Evolutionary conservation across 2,329 filamentous ascomycete genomes (phyloP).

Genomic region (Xylaria polymorpha): DNA sequence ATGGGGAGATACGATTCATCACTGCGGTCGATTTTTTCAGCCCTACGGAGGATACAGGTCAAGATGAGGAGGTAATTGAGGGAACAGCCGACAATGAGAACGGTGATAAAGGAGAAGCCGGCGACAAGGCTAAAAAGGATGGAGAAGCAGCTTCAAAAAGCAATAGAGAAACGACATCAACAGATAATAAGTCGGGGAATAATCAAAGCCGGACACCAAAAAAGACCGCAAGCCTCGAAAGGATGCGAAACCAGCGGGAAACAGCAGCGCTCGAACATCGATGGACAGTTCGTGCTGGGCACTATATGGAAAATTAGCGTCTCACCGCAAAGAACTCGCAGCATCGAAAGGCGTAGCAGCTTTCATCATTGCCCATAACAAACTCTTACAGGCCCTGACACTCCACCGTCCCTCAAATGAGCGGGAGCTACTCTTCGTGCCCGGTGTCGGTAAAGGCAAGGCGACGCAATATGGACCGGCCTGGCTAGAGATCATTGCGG

Average conservation of each 20-base stretch:
- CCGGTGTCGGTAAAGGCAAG: slow-evolving; percentile 26
- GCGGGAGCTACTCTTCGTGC: slow-evolving; percentile 23
- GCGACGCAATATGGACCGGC: slow-evolving; percentile 19
- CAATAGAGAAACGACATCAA: background rate
- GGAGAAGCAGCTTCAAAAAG: background rate
- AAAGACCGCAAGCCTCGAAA: background rate
- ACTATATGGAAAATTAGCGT: slow-evolving; percentile 12
- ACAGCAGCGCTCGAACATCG: background rate
- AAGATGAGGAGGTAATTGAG: background rate
- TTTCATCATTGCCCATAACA: slow-evolving; percentile 28
- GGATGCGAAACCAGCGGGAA: background rate
- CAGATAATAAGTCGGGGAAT: background rate
- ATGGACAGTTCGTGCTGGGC: slow-evolving; percentile 22
- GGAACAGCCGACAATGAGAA: background rate
- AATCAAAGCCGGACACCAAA: background rate
- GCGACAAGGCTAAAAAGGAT: background rate
- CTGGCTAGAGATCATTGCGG: slow-evolving; percentile 34
- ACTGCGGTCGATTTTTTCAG: slow-evolving; percentile 16
- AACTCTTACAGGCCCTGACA: slow-evolving; percentile 10
- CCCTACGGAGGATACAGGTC: background rate
- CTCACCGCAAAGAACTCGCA: slow-evolving; percentile 18
- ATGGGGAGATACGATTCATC: slow-evolving; percentile 19
- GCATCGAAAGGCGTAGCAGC: slow-evolving; percentile 1
- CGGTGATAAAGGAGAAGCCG: background rate
- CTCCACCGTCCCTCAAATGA: slow-evolving; percentile 28